Conservation (phyloP, 768 basidiomycete species). For the Serendipita sp. region DNA sequence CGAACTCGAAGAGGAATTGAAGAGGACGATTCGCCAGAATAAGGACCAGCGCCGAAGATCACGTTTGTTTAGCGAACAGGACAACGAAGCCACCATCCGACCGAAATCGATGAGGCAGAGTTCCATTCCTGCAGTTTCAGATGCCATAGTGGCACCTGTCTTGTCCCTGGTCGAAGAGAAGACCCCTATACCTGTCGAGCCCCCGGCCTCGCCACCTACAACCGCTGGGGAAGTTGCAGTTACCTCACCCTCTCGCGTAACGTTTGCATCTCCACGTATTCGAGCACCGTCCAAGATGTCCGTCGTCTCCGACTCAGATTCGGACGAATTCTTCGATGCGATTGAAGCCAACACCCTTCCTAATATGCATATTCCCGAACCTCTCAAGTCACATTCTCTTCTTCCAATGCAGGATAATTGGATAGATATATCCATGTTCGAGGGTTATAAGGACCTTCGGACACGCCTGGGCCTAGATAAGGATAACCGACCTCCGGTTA, state of each 20-base stretch:
- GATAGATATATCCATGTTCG: slow-evolving; percentile 35
- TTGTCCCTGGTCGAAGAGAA: background rate
- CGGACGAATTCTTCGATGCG: slow-evolving; percentile 97
- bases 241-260: background rate
- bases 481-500: slow-evolving; percentile 80
- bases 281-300: background rate
- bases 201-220: background rate
- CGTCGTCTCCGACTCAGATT: slow-evolving; percentile 14
- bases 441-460: slow-evolving; percentile 53
- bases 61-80: background rate
- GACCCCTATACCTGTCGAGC: background rate
- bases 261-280: background rate
- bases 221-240: background rate
- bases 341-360: slow-evolving; percentile 72
- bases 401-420: slow-evolving; percentile 22
- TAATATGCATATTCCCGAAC: slow-evolving; percentile 53
- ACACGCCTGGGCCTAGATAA: slow-evolving; percentile 40
- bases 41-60: background rate
- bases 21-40: slow-evolving; percentile 17
- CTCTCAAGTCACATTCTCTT: slow-evolving; percentile 34
- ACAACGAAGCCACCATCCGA: background rate
- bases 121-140: background rate
- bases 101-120: background rate
- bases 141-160: background rate
- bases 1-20: slow-evolving; percentile 63